Evolutionary conservation across 2,329 filamentous ascomycete genomes (phyloP), one percentile per base, ranked within the genome.

Genomic region (Fusarium oxysporum): DNA sequence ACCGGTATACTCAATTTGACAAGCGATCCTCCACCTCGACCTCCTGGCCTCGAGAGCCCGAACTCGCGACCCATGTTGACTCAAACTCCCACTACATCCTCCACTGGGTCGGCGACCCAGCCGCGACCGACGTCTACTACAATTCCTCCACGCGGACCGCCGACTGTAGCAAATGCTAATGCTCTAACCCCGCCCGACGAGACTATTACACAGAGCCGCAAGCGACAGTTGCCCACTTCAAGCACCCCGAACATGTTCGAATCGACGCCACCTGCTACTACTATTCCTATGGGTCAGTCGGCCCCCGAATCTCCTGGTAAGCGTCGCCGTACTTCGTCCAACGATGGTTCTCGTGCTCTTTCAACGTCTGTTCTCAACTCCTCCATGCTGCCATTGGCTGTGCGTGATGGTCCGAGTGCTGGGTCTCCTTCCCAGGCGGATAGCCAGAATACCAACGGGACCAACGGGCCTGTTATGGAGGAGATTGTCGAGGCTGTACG

Each of bases 121-220:
- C 74, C 72, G 60, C 77, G 78, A 30, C 78, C 80, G n/a, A 78
- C 48, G 1, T 76, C 77, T 6, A 83, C 81, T 12, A 66, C 78
- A 9, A 80, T 85, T 10, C 83, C 83, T 3, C 81, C 83, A 16
- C 83, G 82, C 44, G 71, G 68, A 3, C 75, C 82, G 6, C 81
- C 84, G 17, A 79, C 83, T 61, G 76, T 79, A 65, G 40, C 65
- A 30, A 83, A 83, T 38, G 81, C 81, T 7, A 86, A 81, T 44
- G 87, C 85, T 4, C 82, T 89, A 33, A 90, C 88, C 3, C 88
- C 88, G 0, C 87, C 88, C 5, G 88, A 90, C 51, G 88, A 90
- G 71, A 82, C 82, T 11, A 73, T 82, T 0, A 81, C 82, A 3
- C 82, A 83, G 43, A 79, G 81, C 6, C 84, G 84, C 43, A 88